Evolutionary conservation across 1,284 basidiomycete genomes (phyloP), one percentile per base, ranked within the genome.

Genomic region (Sphaerobolus stellatus): DNA sequence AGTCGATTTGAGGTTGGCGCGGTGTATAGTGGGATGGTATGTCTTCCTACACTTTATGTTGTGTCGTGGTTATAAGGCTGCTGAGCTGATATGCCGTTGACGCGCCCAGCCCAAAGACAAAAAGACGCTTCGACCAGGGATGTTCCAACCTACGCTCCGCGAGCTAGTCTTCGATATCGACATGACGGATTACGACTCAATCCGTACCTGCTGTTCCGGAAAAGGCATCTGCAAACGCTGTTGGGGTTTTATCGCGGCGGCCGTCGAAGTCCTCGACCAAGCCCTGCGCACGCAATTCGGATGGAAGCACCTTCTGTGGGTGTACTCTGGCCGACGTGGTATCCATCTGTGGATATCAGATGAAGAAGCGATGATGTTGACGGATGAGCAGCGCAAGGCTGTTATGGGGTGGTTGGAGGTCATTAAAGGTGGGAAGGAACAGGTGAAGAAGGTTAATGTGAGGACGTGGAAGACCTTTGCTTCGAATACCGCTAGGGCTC

Each of bases 161-260:
- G 96, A 99, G 70, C 86, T 99, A 29, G 97, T 99, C 1, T 98
- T 99, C 67, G 97, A 99, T 84, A 98, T 99, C 68, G 96, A 99
- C 72, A 98, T 99, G 95, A 97, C 96, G 16, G 96, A 99, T 73
- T 99, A 99, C 74, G 97, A 99, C 70, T 80, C 88, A 56, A 85
- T 99, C 64, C 87, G 97, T 50, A 98, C 93, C 0, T 99, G 97
- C 73, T 99, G 97, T 72, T 86, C 86, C 2, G 92, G 87, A 53
- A 93, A 95, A 54, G 87, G 82, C 56, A 98, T 99, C 70, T 99
- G 96, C 75, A 82, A 80, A 60, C 82, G 88, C 38, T 99, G 97
- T 74, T 99, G 97, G 96, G 83, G 79, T 1, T 98, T 95, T 74
- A 98, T 99, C 64, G 82, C 91, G 13, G 88, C 90, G 18, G 97